phyloP scores from a whole-genome alignment of 2,329 filamentous ascomycete genomes.

The Alternaria sp. region DNA sequence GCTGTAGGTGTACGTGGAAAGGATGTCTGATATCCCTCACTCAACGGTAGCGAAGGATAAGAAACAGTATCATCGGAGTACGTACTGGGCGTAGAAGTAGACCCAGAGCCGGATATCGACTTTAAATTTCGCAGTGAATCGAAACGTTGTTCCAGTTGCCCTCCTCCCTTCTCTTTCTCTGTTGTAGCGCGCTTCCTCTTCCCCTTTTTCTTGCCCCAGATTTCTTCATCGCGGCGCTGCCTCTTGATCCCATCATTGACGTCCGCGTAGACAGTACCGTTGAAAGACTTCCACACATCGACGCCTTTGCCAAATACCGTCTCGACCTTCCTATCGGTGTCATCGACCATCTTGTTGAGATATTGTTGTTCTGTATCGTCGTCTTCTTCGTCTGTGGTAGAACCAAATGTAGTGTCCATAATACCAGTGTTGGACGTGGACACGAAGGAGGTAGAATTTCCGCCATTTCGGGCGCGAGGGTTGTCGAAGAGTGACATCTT shows the following conservation, averaged over 20 bases:
- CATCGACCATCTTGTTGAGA: conserved; percentile 18
- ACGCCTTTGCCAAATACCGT: conserved; percentile 21
- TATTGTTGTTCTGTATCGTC: conserved; percentile 7
- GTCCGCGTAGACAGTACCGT: conserved; percentile 20
- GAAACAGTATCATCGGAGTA: not conserved
- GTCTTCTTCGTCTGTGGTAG: conserved; percentile 22
- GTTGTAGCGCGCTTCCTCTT: not conserved
- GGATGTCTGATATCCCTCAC: not conserved
- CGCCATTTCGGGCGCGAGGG: conserved; percentile 12
- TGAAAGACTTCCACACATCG: conserved; percentile 14
- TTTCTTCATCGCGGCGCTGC: conserved; percentile 4
- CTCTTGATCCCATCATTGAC: conserved; percentile 14
- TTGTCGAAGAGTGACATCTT: conserved; percentile 5
- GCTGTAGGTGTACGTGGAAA: not conserved
- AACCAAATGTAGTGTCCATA: conserved; percentile 8
- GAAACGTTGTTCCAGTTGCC: not conserved
- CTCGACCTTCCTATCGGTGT: conserved; percentile 6
- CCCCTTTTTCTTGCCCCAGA: conserved; percentile 7
- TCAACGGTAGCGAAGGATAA: not conserved
- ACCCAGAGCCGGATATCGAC: not conserved
- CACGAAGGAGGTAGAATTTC: conserved; percentile 5
- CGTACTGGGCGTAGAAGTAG: not conserved
- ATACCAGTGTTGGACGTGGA: not conserved
- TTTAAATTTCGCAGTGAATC: not conserved
- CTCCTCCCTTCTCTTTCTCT: not conserved